These are phyloP conservation scores for Thymus quinquecostatus DNA, from an alignment of 257 asterid genomes.

Conservation along the genomic window DNA sequence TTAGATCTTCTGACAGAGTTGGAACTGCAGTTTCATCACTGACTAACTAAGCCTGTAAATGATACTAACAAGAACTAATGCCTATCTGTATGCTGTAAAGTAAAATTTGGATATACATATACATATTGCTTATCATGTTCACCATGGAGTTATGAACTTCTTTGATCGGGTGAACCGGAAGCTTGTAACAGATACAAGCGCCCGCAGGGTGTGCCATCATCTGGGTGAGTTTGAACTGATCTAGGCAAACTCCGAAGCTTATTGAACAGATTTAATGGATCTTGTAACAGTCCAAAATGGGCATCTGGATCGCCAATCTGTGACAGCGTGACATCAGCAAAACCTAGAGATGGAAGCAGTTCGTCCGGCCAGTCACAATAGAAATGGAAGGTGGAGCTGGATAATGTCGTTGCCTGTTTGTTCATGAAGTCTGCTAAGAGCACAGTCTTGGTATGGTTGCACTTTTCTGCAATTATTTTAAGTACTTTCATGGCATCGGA, in stretches of 20 bases:
- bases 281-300: constrained; percentile 81
- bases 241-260: constrained; percentile 84
- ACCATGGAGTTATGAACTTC: constrained; percentile 37
- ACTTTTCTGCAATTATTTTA: constrained; percentile 62
- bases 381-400: constrained; percentile 80
- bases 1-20: constrained; percentile 31
- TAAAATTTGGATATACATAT: constrained; percentile 31
- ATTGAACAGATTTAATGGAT: constrained; percentile 83
- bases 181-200: constrained; percentile 88
- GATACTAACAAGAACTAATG: constrained; percentile 25
- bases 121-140: constrained; percentile 31
- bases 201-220: constrained; percentile 90
- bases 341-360: constrained; percentile 83
- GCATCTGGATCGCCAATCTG: constrained; percentile 98
- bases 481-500: constrained; percentile 78
- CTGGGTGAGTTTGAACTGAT: constrained; percentile 79
- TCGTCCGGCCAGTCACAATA: constrained; percentile 95
- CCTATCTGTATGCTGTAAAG: constrained; percentile 36
- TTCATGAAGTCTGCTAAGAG: constrained; percentile 95
- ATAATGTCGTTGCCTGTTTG: constrained; percentile 82
- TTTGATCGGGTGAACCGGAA: constrained; percentile 68
- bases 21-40: constrained; percentile 32
- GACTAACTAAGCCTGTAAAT: constrained; percentile 20
- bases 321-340: constrained; percentile 81
- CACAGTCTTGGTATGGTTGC: constrained; percentile 68